Base-by-base conservation (phyloP, 768 basidiomycete genomes). In the Podaxis mareebaensis region DNA sequence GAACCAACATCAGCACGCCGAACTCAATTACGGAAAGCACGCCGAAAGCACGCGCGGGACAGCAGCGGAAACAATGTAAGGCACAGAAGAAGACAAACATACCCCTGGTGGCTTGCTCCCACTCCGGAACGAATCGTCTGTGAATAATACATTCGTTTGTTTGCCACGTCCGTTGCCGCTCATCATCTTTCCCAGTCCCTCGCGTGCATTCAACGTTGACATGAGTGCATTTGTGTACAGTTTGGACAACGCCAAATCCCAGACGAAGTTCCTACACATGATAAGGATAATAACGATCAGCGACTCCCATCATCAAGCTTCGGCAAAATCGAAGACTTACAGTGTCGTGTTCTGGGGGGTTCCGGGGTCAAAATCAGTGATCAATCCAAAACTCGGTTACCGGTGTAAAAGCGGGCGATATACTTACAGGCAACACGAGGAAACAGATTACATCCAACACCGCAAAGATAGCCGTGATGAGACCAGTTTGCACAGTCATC, bases 191-290 rank as follows among this genome's bases (percentile, higher is more conserved):
- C 76, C 76, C 17, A 80, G 58, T 3, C 70, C 46, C 8, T 73
- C 70, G 11, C 82, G 76, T 24, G 82, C 78, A 52, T 84, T 83
- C 26, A 84, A 73, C 1, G 82, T 80, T 3, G 81, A 82, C 48
- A 84, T 68, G 2, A 83, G 73, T 55, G 80, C 81, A 58, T 83
- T 84, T 13, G 79, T 61, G 67, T 84, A 84, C 4, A 84, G 73
- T 57, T 82, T 83, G 1, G 79, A 76, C 10, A 84, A 71, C 10
- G 80, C 73, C 24, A 84, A 71, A 64, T 83, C 81, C 78, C 79
- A 84, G 10, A 82, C 60, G 64, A 84, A 84, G 66, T 83, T 83
- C 15, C 81, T 79, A 52, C 3, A 17, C 26, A 10, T 33, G 33
- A 0, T 33, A 33, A 33, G 1, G 12, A 36, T 11, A 17, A 36